Evolutionary conservation across 2,329 filamentous ascomycete genomes (phyloP), one percentile per base, ranked within the genome.

Genomic region (Aspergillus fumigatiaffinis): DNA sequence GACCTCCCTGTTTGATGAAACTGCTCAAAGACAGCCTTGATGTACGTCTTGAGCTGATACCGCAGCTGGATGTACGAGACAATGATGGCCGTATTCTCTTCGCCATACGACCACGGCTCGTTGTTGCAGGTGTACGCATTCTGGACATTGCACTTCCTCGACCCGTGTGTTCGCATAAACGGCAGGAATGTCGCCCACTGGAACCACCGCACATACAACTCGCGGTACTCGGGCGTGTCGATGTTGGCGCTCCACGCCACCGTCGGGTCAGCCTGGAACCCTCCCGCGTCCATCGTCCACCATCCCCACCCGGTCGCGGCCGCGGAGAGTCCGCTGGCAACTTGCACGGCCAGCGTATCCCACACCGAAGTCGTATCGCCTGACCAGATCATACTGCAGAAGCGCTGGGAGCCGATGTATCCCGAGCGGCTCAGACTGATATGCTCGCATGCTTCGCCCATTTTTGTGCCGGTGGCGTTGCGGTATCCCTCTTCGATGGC

Each of bases 211-310:
- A 84, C 78, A 52, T 86, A 83, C 0, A 87, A 71, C 66, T 88
- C 85, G 8, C 82, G 77, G 68, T 87, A 88, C 0, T 66, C 72
- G 0, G 72, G 67, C 32, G 84, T 79, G 1, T 74, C 67, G 0
- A 84, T 82, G 58, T 84, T 76, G 0, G 84, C 84, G 20, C 84
- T 70, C 73, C 73, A 76, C 8, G 58, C 53, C 0, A 75, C 67
- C 0, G 71, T 71, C 2, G 71, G 67, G 54, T 76, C 71, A 0
- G 60, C 83, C 62, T 87, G 84, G 64, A 88, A 88, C 0, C 85
- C 86, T 1, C 86, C 85, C 42, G 87, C 87, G 59, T 88, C 85
- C 0, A 84, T 86, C 0, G 85, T 87, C 82, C 83, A 87, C 84
- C 84, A 87, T 0, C 83, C 79, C 26, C 87, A 75, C 1, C 85